These are phyloP conservation scores for Metarhizium humberi DNA, from an alignment of 2,329 filamentous ascomycete species.

Conservation along the genomic window DNA sequence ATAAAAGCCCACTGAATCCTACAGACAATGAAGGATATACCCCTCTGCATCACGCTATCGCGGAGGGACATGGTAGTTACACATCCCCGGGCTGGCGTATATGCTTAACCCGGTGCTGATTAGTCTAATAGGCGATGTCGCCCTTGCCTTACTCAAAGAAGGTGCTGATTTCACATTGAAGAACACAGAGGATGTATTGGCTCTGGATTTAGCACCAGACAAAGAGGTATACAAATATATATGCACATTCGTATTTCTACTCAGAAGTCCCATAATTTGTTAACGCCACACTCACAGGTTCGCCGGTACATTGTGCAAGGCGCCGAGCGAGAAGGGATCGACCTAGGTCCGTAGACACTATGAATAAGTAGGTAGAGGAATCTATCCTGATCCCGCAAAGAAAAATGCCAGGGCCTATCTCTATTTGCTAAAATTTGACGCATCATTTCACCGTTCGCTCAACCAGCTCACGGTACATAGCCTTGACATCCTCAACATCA, in stretches of 20 bases:
- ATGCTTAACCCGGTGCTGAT: not conserved
- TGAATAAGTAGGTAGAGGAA: not conserved
- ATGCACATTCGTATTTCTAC: not conserved
- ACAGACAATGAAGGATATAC: slow-evolving; percentile 78
- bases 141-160: slow-evolving; percentile 70
- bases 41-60: slow-evolving; percentile 78
- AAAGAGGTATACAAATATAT: slow-evolving; percentile 51
- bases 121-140: slow-evolving; percentile 56
- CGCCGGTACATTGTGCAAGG: slow-evolving; percentile 66
- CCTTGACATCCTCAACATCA: slow-evolving; percentile 88
- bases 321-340: slow-evolving; percentile 79
- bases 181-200: slow-evolving; percentile 59
- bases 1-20: slow-evolving; percentile 72
- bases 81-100: not conserved
- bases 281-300: slow-evolving; percentile 38
- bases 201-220: slow-evolving; percentile 80
- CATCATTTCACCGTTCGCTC: slow-evolving; percentile 67
- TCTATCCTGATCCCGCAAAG: not conserved
- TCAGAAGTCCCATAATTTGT: slow-evolving; percentile 1
- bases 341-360: slow-evolving; percentile 26
- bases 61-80: slow-evolving; percentile 58
- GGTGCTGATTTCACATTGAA: slow-evolving; percentile 76
- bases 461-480: slow-evolving; percentile 89
- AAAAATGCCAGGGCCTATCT: not conserved
- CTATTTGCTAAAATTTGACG: not conserved